Evolutionary conservation across 2,329 filamentous ascomycete species (phyloP).

Genomic region (Aspergillus floridensis): DNA sequence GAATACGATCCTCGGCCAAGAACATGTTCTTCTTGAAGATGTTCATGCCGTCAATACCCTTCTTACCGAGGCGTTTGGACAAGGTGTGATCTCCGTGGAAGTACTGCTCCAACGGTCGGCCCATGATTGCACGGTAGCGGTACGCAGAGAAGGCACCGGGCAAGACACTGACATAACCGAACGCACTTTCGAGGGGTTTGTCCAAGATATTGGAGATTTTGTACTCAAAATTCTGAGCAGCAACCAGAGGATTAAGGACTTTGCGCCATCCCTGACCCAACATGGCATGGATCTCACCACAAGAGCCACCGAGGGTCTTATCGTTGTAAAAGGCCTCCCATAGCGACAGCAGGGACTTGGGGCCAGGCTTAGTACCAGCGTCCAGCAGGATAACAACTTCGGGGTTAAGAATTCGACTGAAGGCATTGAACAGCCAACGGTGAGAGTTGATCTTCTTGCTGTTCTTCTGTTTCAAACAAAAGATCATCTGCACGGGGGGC

Average conservation of each 20-base stretch:
- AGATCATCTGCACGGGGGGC: conserved; percentile 97
- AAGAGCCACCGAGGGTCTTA: conserved; percentile 96
- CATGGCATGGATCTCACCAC: conserved; percentile 99
- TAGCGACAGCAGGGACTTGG: conserved; percentile 83
- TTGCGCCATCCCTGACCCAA: conserved; percentile 87
- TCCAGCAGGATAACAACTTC: conserved; percentile 96
- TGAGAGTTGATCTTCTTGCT: conserved; percentile 99
- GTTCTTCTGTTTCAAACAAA: conserved; percentile 98
- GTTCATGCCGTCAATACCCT: conserved; percentile 99
- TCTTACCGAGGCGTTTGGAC: conserved; percentile 91
- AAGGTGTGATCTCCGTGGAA: conserved; percentile 99
- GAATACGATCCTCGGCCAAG: conserved; percentile 99
- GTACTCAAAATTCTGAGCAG: conserved; percentile 98
- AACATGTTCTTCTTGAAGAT: conserved; percentile 99
- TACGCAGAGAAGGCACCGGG: conserved; percentile 99
- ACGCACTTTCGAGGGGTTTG: conserved; percentile 94
- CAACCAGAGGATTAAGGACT: conserved; percentile 89
- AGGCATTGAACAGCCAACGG: conserved; percentile 97
- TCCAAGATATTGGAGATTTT: conserved; percentile 99
- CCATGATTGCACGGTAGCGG: conserved; percentile 97
- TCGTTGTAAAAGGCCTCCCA: conserved; percentile 99
- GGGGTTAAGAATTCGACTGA: conserved; percentile 93
- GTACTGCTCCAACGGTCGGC: conserved; percentile 93
- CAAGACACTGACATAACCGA: conserved; percentile 96
- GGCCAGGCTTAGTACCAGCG: conserved; percentile 93